These are phyloP conservation scores for Blastosporella zonata DNA, from an alignment of 1,284 basidiomycete genomes.

Conservation along the genomic window DNA sequence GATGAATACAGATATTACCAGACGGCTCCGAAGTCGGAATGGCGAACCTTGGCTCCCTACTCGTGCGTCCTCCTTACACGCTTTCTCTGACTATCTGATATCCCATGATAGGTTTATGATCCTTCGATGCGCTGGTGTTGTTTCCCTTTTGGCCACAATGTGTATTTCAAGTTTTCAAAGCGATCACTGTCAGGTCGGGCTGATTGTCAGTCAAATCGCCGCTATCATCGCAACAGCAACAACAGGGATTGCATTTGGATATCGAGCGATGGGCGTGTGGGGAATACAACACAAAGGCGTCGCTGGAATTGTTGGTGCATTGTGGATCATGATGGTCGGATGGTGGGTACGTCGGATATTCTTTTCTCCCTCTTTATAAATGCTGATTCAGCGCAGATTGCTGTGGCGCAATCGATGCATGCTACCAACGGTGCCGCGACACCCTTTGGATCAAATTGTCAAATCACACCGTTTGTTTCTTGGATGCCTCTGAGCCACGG, in stretches of 20 bases:
- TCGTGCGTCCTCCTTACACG: slow-evolving; percentile 4
- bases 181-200: slow-evolving; percentile 11
- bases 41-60: slow-evolving; percentile 12
- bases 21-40: slow-evolving; percentile 8
- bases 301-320: background rate
- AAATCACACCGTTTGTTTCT: slow-evolving; percentile 3
- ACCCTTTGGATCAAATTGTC: slow-evolving; percentile 16
- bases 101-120: slow-evolving; percentile 10
- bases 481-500: slow-evolving; percentile 12
- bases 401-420: slow-evolving; percentile 9
- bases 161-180: slow-evolving; percentile 17
- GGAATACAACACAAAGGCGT: background rate
- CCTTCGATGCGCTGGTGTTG: slow-evolving; percentile 13
- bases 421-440: slow-evolving; percentile 4
- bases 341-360: slow-evolving; percentile 9
- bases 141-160: slow-evolving; percentile 13
- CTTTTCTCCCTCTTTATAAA: background rate
- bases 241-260: slow-evolving; percentile 16
- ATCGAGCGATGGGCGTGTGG: slow-evolving; percentile 14
- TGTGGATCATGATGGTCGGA: slow-evolving; percentile 10
- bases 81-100: background rate
- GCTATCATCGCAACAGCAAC: slow-evolving; percentile 7
- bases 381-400: slow-evolving; percentile 2
- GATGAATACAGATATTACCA: slow-evolving; percentile 15
- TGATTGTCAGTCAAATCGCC: slow-evolving; percentile 5